Percentiles rank a stretch among this genome's conserved stretches.
Evolutionary conservation across 139 green algal genomes (phyloP).

Genomic region (Chlorella sp.): DNA sequence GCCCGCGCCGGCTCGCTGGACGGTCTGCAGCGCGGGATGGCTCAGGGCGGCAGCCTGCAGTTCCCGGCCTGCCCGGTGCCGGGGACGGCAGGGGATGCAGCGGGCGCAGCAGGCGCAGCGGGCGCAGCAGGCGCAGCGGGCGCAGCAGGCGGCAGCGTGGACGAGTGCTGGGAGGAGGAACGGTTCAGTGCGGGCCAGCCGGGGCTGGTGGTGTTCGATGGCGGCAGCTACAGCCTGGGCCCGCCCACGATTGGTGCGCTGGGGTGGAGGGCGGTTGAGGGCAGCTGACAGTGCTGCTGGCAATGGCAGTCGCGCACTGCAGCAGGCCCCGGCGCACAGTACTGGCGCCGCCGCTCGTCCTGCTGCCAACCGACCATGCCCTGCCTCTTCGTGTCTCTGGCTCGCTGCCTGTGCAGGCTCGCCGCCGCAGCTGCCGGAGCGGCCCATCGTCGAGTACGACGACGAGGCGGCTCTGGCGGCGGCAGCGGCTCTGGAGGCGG

Average conservation of each 20-base stretch:
- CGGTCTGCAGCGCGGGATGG: constrained; percentile 37
- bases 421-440: neutral
- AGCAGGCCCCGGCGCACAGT: no score
- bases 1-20: constrained; percentile 5
- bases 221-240: constrained; percentile 49
- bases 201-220: constrained; percentile 60
- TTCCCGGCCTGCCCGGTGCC: constrained; percentile 5
- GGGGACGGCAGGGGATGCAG: neutral
- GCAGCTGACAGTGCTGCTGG: no score
- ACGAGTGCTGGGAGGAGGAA: constrained; percentile 47
- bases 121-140: neutral
- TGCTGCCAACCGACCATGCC: no score
- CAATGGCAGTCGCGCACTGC: no score
- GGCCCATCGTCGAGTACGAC: neutral
- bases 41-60: constrained; percentile 20
- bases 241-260: constrained; percentile 5
- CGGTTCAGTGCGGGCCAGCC: constrained; percentile 30
- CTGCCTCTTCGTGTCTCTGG: no score
- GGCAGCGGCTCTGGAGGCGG: neutral
- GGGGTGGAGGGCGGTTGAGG: neutral
- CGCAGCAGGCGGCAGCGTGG: neutral
- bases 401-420: neutral
- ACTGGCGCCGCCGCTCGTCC: no score
- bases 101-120: neutral
- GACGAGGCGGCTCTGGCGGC: constrained; percentile 9